Base-by-base conservation (phyloP, 2,329 filamentous ascomycete genomes). In the Arthrobotrys conoides region DNA sequence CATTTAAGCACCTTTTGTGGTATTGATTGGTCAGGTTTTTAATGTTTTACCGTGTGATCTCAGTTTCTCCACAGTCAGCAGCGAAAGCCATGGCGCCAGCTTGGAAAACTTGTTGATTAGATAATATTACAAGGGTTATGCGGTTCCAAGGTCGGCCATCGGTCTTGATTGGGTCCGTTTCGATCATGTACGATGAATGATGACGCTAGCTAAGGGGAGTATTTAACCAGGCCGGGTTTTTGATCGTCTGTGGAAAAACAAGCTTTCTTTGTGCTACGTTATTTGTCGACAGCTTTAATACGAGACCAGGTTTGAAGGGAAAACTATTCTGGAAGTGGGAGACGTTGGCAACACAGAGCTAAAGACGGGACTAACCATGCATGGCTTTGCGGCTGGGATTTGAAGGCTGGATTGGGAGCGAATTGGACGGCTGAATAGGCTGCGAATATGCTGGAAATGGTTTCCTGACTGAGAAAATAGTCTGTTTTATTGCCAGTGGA, bases 241-340 rank as follows among this genome's bases (percentile, higher is more conserved):
- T 12, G 27, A n/a, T 46, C 2, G 14, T 9, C 12, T 3, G n/a
- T 24, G 8, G 12, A 59, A 59, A n/a, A 59, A 59, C 53, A 59
- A 59, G 53, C 53, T 59, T 59, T 59, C 27, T n/a, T 59, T 59
- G 53, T 59, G 24, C 53, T 22, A 59, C 53, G n/a, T 59, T 36
- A 9, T 22, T 18, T 22, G 16, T 14, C 10, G 38, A 2, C 3
- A 30, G 27, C 27, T 30, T 30, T 30, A 38, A 38, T 38, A 30
- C 27, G 27, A 8, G 27, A 30, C 3, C 6, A 38, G 12, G 36
- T 38, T n/a, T n/a, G n/a, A n/a, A n/a, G 36, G 36, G 36, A 38
- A 38, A 41, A 41, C 12, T 41, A 41, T 41, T 41, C 38, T 16
- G 5, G 4, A 41, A 16, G 38, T 41, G 38, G 16, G 16, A 41